Base-by-base conservation (phyloP, 306 rosid genomes). In the Mimosa bimucronata region DNA sequence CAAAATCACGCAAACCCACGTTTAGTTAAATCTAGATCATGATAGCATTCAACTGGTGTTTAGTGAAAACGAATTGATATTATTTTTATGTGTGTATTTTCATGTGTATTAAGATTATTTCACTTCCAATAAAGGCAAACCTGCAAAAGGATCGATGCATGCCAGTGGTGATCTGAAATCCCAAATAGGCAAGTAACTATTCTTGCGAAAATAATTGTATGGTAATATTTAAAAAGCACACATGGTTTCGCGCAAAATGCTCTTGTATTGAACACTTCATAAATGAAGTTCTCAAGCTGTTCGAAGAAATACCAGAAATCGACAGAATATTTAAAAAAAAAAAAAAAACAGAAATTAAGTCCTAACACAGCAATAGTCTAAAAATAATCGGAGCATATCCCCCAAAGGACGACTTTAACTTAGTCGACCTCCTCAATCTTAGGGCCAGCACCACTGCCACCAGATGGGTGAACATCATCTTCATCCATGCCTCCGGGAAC, bases 381-480 rank as follows among this genome's bases (percentile, higher is more conserved):
- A 7, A 7, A 21, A 57, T 8, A 21, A 21, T 10, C 0, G 26
- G 9, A 19, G 18, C 26, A 44, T 42, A 42, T 11, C 5, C 28
- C 1, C 34, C 6, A 34, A 34, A 34, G 14, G 9, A 28, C 37
- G 42, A 58, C 60, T 9, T 29, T 18, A 37, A 68, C 60, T 90
- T 89, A 90, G 61, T 90, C 91, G 5, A 92, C 94, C 87, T 92
- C 92, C 81, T 92, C 97, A 50, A 92, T 92, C 82, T 90, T 92
- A 4, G 95, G 95, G 46, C 94, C 94, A 77, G 90, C 91, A 71
- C 90, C 93, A 6, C 97, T 77, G 5, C 89, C 86, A 66, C 87
- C 70, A 14, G 91, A 76, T 9, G 93, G 88, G 34, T 88, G 90
- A 28, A 64, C 89, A 60, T 89, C 95, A 23, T 87, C 92, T 60